A percentile compares a stretch with the other conserved stretches of the same genome.
These are phyloP conservation scores for Colletotrichum graminicola DNA, from an alignment of 2,329 filamentous ascomycete species.

Conservation along the genomic window DNA sequence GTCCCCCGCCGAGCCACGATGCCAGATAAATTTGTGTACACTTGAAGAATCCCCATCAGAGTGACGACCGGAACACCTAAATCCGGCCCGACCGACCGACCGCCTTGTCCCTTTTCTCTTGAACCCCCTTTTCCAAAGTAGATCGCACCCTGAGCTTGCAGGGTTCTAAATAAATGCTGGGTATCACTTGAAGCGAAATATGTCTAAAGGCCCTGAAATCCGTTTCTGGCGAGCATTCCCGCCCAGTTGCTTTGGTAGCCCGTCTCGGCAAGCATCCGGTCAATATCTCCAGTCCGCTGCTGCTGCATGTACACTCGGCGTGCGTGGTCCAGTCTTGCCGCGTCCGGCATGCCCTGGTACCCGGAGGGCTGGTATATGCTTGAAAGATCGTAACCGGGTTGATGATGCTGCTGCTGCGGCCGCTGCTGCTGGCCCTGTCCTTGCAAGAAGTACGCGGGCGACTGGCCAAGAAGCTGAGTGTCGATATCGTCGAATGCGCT, in stretches of 20 bases:
- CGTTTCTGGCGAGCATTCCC: constrained; percentile 41
- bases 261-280: constrained; percentile 42
- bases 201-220: constrained; percentile 39
- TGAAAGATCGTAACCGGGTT: constrained; percentile 38
- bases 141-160: constrained; percentile 40
- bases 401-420: constrained; percentile 47
- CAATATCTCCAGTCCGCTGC: constrained; percentile 35
- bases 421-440: constrained; percentile 50
- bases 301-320: constrained; percentile 42
- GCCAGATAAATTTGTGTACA: constrained; percentile 17
- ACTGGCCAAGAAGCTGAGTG: constrained; percentile 77
- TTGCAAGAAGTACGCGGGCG: constrained; percentile 79
- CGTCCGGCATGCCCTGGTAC: constrained; percentile 37
- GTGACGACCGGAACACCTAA: constrained; percentile 34
- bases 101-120: constrained; percentile 1
- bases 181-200: constrained; percentile 42
- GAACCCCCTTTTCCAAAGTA: constrained; percentile 7
- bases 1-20: background rate
- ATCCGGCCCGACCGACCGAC: constrained; percentile 5
- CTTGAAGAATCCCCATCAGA: constrained; percentile 15
- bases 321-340: constrained; percentile 39
- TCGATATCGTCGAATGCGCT: constrained; percentile 75
- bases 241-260: constrained; percentile 42
- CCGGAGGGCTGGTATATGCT: constrained; percentile 42
- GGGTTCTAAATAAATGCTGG: constrained; percentile 41